Evolutionary conservation across 2,329 filamentous ascomycete species (phyloP).

Genomic region (Pseudogymnoascus sp.): DNA sequence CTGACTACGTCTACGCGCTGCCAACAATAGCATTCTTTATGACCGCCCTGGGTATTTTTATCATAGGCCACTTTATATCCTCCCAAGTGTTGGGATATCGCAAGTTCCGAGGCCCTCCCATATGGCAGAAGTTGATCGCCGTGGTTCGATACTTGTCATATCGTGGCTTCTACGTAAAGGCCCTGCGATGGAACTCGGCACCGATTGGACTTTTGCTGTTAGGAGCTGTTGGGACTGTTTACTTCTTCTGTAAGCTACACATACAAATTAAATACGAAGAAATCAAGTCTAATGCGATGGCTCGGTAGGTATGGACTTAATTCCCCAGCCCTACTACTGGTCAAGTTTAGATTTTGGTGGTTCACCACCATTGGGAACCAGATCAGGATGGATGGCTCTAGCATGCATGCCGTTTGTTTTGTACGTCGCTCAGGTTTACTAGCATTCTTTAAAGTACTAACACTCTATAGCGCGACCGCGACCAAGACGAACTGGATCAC

Average conservation of each 20-base stretch:
- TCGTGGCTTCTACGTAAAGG: constrained; percentile 30
- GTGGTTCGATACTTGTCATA: constrained; percentile 36
- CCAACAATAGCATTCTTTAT: constrained; percentile 47
- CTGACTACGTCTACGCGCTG: constrained; percentile 46
- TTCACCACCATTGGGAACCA: constrained; percentile 54
- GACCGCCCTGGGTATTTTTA: constrained; percentile 40
- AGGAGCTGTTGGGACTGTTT: constrained; percentile 34
- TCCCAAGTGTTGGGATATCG: constrained; percentile 10
- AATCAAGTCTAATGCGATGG: constrained; percentile 2
- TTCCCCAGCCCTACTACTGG: constrained; percentile 50
- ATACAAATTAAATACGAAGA: background rate
- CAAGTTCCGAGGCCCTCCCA: constrained; percentile 11
- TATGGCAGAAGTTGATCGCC: constrained; percentile 31
- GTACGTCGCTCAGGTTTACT: constrained; percentile 19
- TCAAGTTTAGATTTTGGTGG: constrained; percentile 38
- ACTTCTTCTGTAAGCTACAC: constrained; percentile 36
- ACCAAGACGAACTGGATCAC: constrained; percentile 49
- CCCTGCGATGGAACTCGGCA: constrained; percentile 36
- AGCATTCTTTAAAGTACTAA: constrained; percentile 7
- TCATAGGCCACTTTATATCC: constrained; percentile 29
- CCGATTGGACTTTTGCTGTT: constrained; percentile 39
- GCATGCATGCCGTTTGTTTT: constrained; percentile 57
- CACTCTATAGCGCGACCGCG: constrained; percentile 13
- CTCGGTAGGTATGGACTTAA: constrained; percentile 37
- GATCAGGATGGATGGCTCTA: constrained; percentile 59